Conservation (phyloP, 331 rosid species). For the Cydonia oblonga region DNA sequence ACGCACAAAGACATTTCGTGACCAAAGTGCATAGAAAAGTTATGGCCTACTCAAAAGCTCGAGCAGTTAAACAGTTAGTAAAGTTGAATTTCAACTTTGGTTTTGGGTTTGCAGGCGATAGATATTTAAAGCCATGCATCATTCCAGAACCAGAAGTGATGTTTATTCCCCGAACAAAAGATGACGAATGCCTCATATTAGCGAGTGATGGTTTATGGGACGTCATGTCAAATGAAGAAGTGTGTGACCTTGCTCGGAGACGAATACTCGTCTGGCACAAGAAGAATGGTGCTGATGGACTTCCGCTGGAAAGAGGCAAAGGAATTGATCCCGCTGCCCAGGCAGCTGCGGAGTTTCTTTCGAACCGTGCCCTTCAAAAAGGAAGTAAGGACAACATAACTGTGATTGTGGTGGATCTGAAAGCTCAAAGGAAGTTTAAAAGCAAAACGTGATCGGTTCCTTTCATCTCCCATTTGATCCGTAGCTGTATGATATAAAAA, state of each 20-base stretch:
- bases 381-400: slow-evolving; percentile 87
- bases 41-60: not conserved
- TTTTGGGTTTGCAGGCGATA: slow-evolving; percentile 55
- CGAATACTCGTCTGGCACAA: slow-evolving; percentile 77
- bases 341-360: slow-evolving; percentile 80
- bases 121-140: slow-evolving; percentile 86
- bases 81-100: not conserved
- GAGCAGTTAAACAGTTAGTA: not conserved
- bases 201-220: slow-evolving; percentile 98
- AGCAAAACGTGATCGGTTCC: slow-evolving; percentile 40
- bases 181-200: slow-evolving; percentile 71
- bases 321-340: slow-evolving; percentile 80
- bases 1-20: not conserved
- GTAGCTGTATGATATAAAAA: not conserved
- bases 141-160: slow-evolving; percentile 79
- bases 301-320: slow-evolving; percentile 48
- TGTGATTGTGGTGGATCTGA: slow-evolving; percentile 71
- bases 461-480: not conserved
- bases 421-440: slow-evolving; percentile 79
- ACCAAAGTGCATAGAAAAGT: not conserved
- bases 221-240: slow-evolving; percentile 80
- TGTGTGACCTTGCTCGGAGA: slow-evolving; percentile 64
- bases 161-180: slow-evolving; percentile 61
- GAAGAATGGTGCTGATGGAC: slow-evolving; percentile 42
- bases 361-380: slow-evolving; percentile 68